Evolutionary conservation across 805 yeast species (phyloP), one percentile per base, ranked within the genome.

Genomic region (Starmerella stellata): DNA sequence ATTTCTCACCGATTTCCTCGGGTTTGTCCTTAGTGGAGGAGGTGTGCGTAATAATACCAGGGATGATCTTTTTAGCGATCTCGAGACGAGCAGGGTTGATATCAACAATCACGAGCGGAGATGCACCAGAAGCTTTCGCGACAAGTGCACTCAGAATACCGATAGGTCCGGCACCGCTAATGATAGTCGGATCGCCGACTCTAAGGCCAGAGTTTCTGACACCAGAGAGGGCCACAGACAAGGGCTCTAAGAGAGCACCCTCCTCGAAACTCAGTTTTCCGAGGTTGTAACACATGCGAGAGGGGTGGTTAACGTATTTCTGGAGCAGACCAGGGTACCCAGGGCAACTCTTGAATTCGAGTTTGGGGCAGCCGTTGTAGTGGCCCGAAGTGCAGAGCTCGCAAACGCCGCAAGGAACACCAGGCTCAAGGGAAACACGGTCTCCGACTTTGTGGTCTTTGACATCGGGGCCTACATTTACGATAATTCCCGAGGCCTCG

Each of bases 141-240:
- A 68, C 51, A 3, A 63, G 44, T 36, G 71, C 61, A 20, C 69
- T 54, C 30, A 66, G 61, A 24, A 70, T 53, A 14, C 75, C 75
- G 46, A 70, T 70, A n/a, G 75, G 75, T 18, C 75, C 75, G 15
- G 74, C 73, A 38, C 76, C 76, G 31, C 66, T 61, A 38, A 70
- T 57, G 34, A 66, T 51, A 11, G 59, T 61, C 19, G 70, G 68
- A 44, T 64, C 64, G 37, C 74, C 74, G n/a, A 68, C 49, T 38
- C 55, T 57, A 33, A 70, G 53, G 15, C 65, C 63, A 2, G 72
- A 63, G 45, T 66, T 57, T 46, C 62, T 63, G 34, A 71, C 59
- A 21, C 72, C 75, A 38, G 68, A 71, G 38, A 65, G 59, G 2
- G 68, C 73, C 35, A 70, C 76, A 15, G 67, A 59, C 25, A 70